These are phyloP conservation scores for Cocos nucifera DNA, from an alignment of 176 grass and related monocot genomes.

Conservation along the genomic window DNA sequence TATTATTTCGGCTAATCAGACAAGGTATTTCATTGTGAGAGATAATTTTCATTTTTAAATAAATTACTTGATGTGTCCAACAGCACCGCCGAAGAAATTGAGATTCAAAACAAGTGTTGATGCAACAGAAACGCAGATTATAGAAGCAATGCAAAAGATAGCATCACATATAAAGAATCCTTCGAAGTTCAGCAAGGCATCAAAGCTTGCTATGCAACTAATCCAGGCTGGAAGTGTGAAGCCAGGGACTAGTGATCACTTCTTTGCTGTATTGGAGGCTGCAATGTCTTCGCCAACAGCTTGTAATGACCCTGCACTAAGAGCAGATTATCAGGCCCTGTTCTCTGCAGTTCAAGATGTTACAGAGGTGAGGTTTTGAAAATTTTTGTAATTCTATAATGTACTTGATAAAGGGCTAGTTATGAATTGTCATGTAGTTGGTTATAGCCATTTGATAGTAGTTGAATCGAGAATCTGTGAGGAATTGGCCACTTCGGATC, in stretches of 20 bases:
- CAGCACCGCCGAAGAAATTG: slow-evolving; percentile 58
- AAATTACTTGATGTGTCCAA: not conserved
- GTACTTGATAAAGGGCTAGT: not conserved
- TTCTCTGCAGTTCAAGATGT: slow-evolving; percentile 51
- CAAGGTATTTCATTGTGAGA: too few relatives aligned
- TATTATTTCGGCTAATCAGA: too few relatives aligned
- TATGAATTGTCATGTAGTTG: too few relatives aligned
- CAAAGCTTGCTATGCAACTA: slow-evolving; percentile 74
- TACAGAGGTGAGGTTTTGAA: slow-evolving; percentile 48
- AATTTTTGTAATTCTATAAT: slow-evolving; percentile 1
- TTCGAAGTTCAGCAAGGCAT: slow-evolving; percentile 89
- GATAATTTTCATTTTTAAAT: too few relatives aligned
- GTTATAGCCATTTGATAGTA: not conserved
- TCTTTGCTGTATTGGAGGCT: slow-evolving; percentile 68
- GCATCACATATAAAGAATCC: slow-evolving; percentile 78
- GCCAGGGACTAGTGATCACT: slow-evolving; percentile 51
- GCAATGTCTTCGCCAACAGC: slow-evolving; percentile 59
- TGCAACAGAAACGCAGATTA: slow-evolving; percentile 71
- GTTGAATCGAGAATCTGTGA: too few relatives aligned
- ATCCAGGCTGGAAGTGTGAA: slow-evolving; percentile 82
- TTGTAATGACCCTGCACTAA: slow-evolving; percentile 54
- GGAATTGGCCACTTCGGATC: too few relatives aligned
- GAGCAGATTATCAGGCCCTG: slow-evolving; percentile 52
- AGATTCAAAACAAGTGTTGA: slow-evolving; percentile 83
- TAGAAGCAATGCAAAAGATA: slow-evolving; percentile 92